Evolutionary conservation across 306 rosid genomes (phyloP), one percentile per base, ranked within the genome.

Genomic region (Inga laurina): DNA sequence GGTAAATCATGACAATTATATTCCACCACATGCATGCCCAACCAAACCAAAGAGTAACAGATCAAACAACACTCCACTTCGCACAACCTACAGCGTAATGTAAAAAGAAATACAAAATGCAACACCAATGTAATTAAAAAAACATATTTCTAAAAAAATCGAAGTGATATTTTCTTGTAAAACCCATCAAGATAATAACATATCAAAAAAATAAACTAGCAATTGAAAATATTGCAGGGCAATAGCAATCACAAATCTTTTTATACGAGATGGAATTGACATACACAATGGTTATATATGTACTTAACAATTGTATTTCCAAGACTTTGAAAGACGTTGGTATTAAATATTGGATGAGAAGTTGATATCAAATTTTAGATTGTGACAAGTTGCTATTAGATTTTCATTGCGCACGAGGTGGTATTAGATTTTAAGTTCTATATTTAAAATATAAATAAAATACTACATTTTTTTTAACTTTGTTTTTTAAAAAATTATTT

Each of bases 1-100:
- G 1, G 30, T 27, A 27, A 27, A 88, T 90, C 91, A 80, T 92
- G 94, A 82, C 99, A 93, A 86, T 88, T 94, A 84, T 91, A 92
- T 89, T 96, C 98, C 79, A 96, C 98, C 77, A 96, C 94, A 83
- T 94, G 98, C 87, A 94, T 79, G 79, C 97, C 99, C 85, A 92
- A 88, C 74, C 95, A 89, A 92, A 88, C 74, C 95, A 89, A 18
- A 82, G 89, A 87, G 98, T 94, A 87, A 94, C 93, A 82, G 94
- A 88, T 86, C 89, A 90, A 37, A 94, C 85, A 54, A 91, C 92
- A 19, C 94, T 94, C 85, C 99, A 91, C 92, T 94, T 94, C 84
- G 97, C 99, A 72, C 94, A 94, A 75, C 99, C 99, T 96, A 92
- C 86, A 88, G 77, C 37, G 45, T 77, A 24, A 75, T 65, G 39